Conservation (phyloP, 495 filamentous ascomycete species). For the Penicillium tannophilum region DNA sequence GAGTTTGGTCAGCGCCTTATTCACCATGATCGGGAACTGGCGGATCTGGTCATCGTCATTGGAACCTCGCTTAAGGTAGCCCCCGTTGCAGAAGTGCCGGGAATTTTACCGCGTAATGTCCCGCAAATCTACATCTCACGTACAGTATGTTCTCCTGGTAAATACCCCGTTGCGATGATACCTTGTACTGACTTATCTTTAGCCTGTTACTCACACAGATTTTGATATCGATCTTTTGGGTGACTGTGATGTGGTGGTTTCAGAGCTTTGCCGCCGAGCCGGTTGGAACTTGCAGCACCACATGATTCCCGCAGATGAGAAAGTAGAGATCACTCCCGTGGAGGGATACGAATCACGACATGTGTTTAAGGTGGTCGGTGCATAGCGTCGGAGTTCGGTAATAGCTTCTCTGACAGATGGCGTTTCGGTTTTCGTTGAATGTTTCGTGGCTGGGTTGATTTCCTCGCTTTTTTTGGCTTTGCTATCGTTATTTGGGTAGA, state of each 20-base stretch:
- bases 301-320: constrained; percentile 73
- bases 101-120: constrained; percentile 72
- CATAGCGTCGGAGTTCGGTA: constrained; percentile 47
- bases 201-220: constrained; percentile 83
- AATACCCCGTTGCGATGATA: not conserved
- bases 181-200: constrained; percentile 13
- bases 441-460: not conserved
- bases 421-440: constrained; percentile 22
- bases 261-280: constrained; percentile 80
- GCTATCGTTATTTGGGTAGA: not conserved
- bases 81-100: constrained; percentile 88
- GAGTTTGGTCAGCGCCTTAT: constrained; percentile 80
- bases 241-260: constrained; percentile 89
- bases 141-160: constrained; percentile 53
- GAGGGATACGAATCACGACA: constrained; percentile 70
- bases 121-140: constrained; percentile 95
- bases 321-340: constrained; percentile 56
- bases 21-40: constrained; percentile 73
- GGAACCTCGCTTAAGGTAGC: constrained; percentile 96
- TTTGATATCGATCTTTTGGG: constrained; percentile 96
- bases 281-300: constrained; percentile 89
- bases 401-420: constrained; percentile 32
- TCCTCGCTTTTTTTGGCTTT: not conserved
- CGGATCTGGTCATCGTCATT: constrained; percentile 95
- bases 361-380: constrained; percentile 55